Conservation (phyloP, 768 basidiomycete species). For the Hemileccinum impolitum region DNA sequence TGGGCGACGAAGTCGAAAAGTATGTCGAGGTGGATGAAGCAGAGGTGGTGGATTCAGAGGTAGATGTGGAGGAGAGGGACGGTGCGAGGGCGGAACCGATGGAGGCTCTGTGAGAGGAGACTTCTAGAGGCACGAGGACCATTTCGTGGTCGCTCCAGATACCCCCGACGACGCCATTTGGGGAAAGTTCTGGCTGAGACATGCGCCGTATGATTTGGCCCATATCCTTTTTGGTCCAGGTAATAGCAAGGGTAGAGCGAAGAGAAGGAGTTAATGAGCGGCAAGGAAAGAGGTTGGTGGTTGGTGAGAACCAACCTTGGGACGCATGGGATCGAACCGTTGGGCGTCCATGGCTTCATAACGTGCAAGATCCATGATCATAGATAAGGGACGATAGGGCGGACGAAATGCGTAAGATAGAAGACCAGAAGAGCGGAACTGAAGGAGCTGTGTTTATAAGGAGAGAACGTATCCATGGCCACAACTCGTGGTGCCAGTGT, state of each 20-base stretch:
- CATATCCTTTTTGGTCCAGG: slow-evolving; percentile 20
- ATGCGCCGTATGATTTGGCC: slow-evolving; percentile 27
- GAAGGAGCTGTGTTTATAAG: slow-evolving; percentile 23
- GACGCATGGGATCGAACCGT: slow-evolving; percentile 31
- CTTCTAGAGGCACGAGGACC: slow-evolving; percentile 31
- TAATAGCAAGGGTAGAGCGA: slow-evolving; percentile 11
- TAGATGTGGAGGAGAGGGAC: slow-evolving; percentile 10
- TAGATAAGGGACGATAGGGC: slow-evolving; percentile 29
- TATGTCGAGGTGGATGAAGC: slow-evolving; percentile 15
- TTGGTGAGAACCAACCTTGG: slow-evolving; percentile 22
- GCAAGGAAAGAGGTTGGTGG: slow-evolving; percentile 15
- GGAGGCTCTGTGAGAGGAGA: slow-evolving; percentile 18
- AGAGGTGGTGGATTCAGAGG: slow-evolving; percentile 12
- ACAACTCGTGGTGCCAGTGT: slow-evolving; percentile 18
- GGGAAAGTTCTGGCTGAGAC: slow-evolving; percentile 17
- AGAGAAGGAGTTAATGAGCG: slow-evolving; percentile 15
- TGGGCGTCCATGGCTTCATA: slow-evolving; percentile 30
- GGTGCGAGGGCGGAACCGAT: slow-evolving; percentile 14
- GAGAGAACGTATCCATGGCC: slow-evolving; percentile 21
- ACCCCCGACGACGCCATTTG: slow-evolving; percentile 25
- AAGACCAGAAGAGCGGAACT: slow-evolving; percentile 29
- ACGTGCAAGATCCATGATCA: slow-evolving; percentile 26
- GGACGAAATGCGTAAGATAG: slow-evolving; percentile 22
- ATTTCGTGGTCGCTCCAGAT: slow-evolving; percentile 35
- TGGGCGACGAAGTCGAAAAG: slow-evolving; percentile 17